Evolutionary conservation across 2,329 filamentous ascomycete genomes (phyloP).

Genomic region (Paraconiothyrium sp.): DNA sequence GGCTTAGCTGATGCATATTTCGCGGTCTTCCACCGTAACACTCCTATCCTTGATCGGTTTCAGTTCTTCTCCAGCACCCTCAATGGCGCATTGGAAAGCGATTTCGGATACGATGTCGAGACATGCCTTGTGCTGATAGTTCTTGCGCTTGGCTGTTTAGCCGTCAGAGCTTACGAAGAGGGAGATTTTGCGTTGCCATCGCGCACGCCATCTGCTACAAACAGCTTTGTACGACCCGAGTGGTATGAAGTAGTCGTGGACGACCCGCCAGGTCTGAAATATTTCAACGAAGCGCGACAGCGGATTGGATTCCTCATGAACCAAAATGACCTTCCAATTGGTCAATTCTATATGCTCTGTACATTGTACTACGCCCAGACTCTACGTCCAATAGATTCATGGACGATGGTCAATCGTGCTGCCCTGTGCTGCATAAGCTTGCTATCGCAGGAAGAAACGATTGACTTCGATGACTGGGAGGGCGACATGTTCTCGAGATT

Average conservation of each 20-base stretch:
- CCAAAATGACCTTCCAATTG: slow-evolving; percentile 60
- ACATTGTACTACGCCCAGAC: slow-evolving; percentile 64
- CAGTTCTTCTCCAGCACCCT: slow-evolving; percentile 63
- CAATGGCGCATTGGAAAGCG: slow-evolving; percentile 58
- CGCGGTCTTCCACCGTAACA: slow-evolving; percentile 63
- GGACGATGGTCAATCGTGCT: slow-evolving; percentile 63
- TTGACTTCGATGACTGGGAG: slow-evolving; percentile 62
- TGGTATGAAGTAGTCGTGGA: slow-evolving; percentile 49
- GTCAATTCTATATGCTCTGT: slow-evolving; percentile 63
- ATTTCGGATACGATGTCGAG: slow-evolving; percentile 63
- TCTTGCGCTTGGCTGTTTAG: slow-evolving; percentile 62
- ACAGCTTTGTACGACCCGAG: slow-evolving; percentile 40
- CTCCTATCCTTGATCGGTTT: slow-evolving; percentile 62
- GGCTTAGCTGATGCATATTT: slow-evolving; percentile 65
- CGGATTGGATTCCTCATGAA: slow-evolving; percentile 63
- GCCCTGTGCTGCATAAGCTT: slow-evolving; percentile 60
- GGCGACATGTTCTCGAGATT: slow-evolving; percentile 65
- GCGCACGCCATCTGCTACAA: slow-evolving; percentile 21
- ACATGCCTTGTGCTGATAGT: slow-evolving; percentile 62
- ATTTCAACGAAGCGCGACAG: slow-evolving; percentile 64
- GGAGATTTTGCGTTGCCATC: slow-evolving; percentile 58
- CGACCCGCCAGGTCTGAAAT: slow-evolving; percentile 58
- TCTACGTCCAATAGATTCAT: slow-evolving; percentile 63
- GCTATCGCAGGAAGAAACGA: slow-evolving; percentile 54
- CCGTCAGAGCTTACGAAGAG: slow-evolving; percentile 60